Evolutionary conservation across 2,329 filamentous ascomycete genomes (phyloP).

Genomic region (Ophiostoma sp.): DNA sequence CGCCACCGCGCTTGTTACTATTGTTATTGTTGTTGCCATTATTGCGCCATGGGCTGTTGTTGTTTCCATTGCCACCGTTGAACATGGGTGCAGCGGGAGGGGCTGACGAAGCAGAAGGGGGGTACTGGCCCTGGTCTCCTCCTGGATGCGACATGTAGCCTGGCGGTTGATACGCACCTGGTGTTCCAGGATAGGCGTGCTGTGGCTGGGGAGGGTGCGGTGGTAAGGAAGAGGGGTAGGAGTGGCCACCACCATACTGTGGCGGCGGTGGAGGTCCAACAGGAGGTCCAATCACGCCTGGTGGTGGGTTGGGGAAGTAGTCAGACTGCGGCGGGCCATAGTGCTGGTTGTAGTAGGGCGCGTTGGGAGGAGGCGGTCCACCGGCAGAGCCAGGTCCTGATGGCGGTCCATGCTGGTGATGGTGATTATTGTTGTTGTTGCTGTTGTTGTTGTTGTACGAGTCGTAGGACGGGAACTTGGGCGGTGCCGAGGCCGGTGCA

Average conservation of each 20-base stretch:
- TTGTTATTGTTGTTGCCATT: not conserved
- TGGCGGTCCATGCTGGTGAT: constrained; percentile 15
- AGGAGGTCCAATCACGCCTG: constrained; percentile 31
- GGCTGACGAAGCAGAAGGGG: not conserved
- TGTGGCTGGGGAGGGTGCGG: constrained; percentile 1
- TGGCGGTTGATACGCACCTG: not conserved
- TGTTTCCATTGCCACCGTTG: not conserved
- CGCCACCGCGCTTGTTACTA: constrained; percentile 14
- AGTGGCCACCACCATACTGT: constrained; percentile 21
- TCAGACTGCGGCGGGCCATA: constrained; percentile 24
- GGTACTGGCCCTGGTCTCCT: constrained; percentile 6
- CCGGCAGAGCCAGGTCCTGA: not conserved
- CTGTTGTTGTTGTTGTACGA: constrained; percentile 24
- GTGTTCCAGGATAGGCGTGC: not conserved
- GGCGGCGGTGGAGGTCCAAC: constrained; percentile 25
- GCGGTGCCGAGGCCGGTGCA: constrained; percentile 26
- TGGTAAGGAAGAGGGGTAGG: constrained; percentile 28
- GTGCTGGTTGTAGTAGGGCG: constrained; percentile 27
- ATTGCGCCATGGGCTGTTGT: not conserved
- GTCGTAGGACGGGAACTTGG: constrained; percentile 28
- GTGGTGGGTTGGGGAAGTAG: constrained; percentile 29
- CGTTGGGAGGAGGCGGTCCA: constrained; percentile 8
- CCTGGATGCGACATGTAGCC: not conserved
- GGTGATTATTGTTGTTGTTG: constrained; percentile 20
- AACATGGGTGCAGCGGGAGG: constrained; percentile 8